A percentile compares a stretch with the other conserved stretches of the same genome.
Evolutionary conservation across 495 filamentous ascomycete species (phyloP).

Genomic region (Daldinia caldariorum): DNA sequence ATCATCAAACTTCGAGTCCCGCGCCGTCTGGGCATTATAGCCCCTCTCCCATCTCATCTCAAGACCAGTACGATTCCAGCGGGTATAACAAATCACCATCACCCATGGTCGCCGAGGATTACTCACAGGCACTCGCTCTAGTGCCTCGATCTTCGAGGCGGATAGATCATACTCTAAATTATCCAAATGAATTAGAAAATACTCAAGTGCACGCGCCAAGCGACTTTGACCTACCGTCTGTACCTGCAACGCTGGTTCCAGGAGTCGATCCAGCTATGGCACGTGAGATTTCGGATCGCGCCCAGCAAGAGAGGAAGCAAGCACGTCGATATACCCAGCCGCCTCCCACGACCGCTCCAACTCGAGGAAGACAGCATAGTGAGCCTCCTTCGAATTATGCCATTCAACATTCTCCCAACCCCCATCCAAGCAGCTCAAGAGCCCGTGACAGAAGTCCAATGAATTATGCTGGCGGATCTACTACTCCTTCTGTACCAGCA

Average conservation of each 20-base stretch:
- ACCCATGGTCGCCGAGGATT: constrained; percentile 38
- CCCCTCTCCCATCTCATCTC: constrained; percentile 33
- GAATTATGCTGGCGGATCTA: constrained; percentile 54
- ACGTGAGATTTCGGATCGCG: constrained; percentile 65
- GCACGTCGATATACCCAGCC: constrained; percentile 55
- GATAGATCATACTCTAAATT: constrained; percentile 35
- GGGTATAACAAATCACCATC: constrained; percentile 36
- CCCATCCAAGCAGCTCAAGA: constrained; percentile 49
- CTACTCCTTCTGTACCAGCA: constrained; percentile 47
- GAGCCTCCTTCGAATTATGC: constrained; percentile 49
- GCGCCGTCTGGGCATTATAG: constrained; percentile 55
- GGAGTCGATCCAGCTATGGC: constrained; percentile 70
- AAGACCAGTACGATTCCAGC: constrained; percentile 40
- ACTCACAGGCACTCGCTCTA: constrained; percentile 46
- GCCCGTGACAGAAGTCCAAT: constrained; percentile 48
- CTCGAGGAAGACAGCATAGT: constrained; percentile 54
- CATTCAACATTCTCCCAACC: constrained; percentile 53
- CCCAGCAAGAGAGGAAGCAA: constrained; percentile 58
- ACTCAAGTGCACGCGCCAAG: constrained; percentile 39
- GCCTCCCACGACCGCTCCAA: constrained; percentile 46
- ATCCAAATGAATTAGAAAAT: constrained; percentile 51
- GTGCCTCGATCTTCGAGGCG: constrained; percentile 43
- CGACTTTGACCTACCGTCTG: constrained; percentile 55
- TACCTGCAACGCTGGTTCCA: constrained; percentile 75
- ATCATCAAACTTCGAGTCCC: constrained; percentile 54